Base-by-base conservation (phyloP, 2,329 filamentous ascomycete species). In the Helminthosporium solani region DNA sequence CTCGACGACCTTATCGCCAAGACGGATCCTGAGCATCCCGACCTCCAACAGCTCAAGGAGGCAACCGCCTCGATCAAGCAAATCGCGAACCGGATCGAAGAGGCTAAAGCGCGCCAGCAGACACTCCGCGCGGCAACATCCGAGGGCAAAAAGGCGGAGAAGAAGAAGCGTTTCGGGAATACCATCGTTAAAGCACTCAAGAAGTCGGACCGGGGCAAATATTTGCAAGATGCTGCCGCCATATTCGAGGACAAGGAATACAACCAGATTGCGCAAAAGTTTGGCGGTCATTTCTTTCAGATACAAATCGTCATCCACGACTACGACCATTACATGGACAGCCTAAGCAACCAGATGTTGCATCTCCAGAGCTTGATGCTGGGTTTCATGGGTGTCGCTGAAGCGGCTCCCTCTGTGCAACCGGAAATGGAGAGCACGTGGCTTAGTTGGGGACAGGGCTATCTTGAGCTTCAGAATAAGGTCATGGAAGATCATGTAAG, bases 341-440 rank as follows among this genome's bases (percentile, higher is more conserved):
- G 91, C 46, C 83, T 89, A 3, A 83, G 87, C 7, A 81, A 81
- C n/a, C 90, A 88, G 53, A 86, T 96, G 40, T 82, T 87, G 47
- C 85, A 88, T 55, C 90, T 95, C 59, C 80, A 90, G 39, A 85
- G 88, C 49, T 87, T 92, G 54, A 80, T 92, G 23, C 83, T 84
- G 2, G 88, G 88, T 1, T 88, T 96, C 66, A 90, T 96, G 68
- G 80, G 87, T 1, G 86, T 91, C 54, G 88, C 95, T 72, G 84
- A 83, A 46, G 75, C 81, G 16, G 73, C 75, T 1, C 85, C 85
- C 11, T 63, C 63, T 6, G 54, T 64, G 7, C 84, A 90, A 66
- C 85, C 89, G 0, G 91, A 97, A 67, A 76, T 95, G 33, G 91
- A 96, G 71, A 91, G 87, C 75, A 95, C 95, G 67, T 97, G 92